Evolutionary conservation across 495 filamentous ascomycete genomes (phyloP).

Genomic region (Peziza echinospora): DNA sequence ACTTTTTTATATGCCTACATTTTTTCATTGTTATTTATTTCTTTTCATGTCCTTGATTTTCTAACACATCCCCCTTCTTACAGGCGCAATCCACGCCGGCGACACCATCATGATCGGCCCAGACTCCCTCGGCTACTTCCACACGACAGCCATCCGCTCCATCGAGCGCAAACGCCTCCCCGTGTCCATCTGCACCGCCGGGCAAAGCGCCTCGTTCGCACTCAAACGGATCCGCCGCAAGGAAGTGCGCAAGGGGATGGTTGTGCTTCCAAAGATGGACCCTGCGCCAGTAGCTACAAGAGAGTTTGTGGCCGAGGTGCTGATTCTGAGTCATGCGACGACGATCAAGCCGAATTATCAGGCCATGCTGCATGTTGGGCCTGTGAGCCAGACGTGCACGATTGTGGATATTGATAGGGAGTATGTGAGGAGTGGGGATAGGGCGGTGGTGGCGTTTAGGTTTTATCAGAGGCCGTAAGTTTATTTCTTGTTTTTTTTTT

Average conservation of each 20-base stretch:
- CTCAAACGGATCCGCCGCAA: constrained; percentile 66
- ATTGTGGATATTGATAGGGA: constrained; percentile 97
- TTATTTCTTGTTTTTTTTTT: too few species aligned
- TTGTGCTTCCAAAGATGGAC: constrained; percentile 69
- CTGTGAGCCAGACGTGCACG: constrained; percentile 83
- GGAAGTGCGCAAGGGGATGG: constrained; percentile 97
- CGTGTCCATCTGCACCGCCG: constrained; percentile 73
- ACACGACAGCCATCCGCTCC: constrained; percentile 66
- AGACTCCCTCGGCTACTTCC: constrained; percentile 80
- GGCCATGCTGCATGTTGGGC: constrained; percentile 94
- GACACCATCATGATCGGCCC: constrained; percentile 80
- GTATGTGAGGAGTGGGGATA: constrained; percentile 82
- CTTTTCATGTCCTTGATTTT: constrained; percentile 3
- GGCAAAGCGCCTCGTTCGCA: constrained; percentile 83
- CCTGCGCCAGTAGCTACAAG: constrained; percentile 59
- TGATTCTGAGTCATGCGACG: constrained; percentile 92
- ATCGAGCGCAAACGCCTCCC: constrained; percentile 90
- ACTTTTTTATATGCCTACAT: too few species aligned
- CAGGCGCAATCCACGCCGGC: constrained; percentile 78
- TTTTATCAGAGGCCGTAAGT: constrained; percentile 92
- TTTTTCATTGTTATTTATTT: neutral
- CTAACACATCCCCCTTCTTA: too few species aligned
- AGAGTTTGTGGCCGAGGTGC: constrained; percentile 87
- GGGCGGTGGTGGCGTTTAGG: constrained; percentile 75
- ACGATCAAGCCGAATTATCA: constrained; percentile 97